Conservation (phyloP, 1,139 yeast genomes). For the Candida neerlandica region DNA sequence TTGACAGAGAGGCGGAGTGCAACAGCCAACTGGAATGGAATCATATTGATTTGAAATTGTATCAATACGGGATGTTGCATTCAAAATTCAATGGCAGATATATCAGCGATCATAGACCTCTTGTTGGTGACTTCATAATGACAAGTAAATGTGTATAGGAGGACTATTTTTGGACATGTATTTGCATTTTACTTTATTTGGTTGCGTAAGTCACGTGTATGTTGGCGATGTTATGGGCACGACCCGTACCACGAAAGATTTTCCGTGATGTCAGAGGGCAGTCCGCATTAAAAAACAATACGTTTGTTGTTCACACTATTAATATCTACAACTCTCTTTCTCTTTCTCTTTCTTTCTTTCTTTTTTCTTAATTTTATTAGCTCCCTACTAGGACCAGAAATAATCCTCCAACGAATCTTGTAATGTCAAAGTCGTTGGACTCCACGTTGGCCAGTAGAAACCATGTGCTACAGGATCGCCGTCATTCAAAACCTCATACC, state of each 20-base stretch:
- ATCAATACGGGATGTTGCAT: constrained; percentile 48
- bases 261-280: background rate
- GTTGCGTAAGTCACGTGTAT: background rate
- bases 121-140: constrained; percentile 44
- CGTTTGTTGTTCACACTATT: background rate
- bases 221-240: background rate
- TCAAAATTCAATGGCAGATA: constrained; percentile 45
- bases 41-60: constrained; percentile 24
- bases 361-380: too few species aligned
- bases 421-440: background rate
- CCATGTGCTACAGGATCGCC: constrained; percentile 7
- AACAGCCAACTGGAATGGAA: constrained; percentile 7
- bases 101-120: constrained; percentile 59
- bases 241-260: background rate
- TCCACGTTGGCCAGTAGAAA: background rate
- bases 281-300: background rate
- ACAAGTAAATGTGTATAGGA: background rate
- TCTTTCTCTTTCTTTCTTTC: background rate
- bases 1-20: constrained; percentile 24
- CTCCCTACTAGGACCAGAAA: too few species aligned
- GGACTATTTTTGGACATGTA: background rate
- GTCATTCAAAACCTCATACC: background rate
- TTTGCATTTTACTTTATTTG: too few species aligned
- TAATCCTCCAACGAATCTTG: background rate
- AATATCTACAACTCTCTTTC: background rate